Percentiles rank a stretch among this genome's conserved stretches.
Conservation (phyloP, 2,329 filamentous ascomycete species). For the Macrophomina pseudophaseolina region DNA sequence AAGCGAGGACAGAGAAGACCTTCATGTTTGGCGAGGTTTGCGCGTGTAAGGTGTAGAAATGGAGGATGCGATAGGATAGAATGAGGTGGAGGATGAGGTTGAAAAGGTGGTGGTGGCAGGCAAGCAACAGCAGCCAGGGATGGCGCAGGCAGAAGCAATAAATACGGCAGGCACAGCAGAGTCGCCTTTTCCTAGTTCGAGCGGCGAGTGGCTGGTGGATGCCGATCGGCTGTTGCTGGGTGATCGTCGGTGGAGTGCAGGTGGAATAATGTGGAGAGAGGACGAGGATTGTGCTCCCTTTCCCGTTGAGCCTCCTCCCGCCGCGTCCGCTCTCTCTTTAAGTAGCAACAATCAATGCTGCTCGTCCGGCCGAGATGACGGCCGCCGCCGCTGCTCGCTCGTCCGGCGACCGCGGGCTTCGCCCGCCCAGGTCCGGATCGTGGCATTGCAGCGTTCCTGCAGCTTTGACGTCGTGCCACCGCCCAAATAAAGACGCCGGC, state of each 20-base stretch:
- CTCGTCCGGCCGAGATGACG: not conserved
- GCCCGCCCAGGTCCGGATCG: not conserved
- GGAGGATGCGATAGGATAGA: not conserved
- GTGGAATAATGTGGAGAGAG: constrained; percentile 17
- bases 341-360: not conserved
- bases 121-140: constrained; percentile 6
- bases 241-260: constrained; percentile 23
- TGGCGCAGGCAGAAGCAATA: constrained; percentile 8
- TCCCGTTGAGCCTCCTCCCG: constrained; percentile 8
- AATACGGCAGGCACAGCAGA: constrained; percentile 12
- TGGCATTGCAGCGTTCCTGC: not conserved
- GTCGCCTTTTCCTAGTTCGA: constrained; percentile 14
- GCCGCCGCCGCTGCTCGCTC: too few relatives aligned
- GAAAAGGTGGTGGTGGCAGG: not conserved
- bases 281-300: constrained; percentile 5
- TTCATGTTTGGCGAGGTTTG: constrained; percentile 5
- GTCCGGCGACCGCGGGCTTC: not conserved
- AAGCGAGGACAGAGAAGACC: constrained; percentile 10
- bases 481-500: constrained; percentile 1
- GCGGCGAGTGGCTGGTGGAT: constrained; percentile 18
- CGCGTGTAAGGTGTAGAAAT: too few relatives aligned
- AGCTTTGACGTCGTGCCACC: constrained; percentile 18
- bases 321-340: not conserved
- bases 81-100: not conserved
- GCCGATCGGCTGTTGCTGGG: constrained; percentile 23